Evolutionary conservation across 441 rosid genomes (phyloP).

Genomic region (Pelargonium fulgidum): DNA sequence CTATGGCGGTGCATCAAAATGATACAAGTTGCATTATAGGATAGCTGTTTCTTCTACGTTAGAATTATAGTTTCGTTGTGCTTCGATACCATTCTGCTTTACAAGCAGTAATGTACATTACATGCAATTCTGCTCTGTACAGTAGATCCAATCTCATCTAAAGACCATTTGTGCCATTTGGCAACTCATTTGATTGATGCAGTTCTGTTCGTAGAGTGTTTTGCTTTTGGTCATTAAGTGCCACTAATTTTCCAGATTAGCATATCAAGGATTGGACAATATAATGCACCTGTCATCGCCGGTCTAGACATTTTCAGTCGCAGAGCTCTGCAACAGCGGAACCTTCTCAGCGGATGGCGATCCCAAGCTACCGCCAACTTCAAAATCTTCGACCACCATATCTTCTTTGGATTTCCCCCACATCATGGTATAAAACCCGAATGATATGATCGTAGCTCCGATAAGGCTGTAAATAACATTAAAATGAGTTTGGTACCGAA

Average conservation of each 20-base stretch:
- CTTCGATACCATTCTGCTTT: too few relatives aligned
- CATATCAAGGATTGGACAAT: neutral
- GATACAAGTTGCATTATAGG: too few relatives aligned
- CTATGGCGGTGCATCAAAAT: too few relatives aligned
- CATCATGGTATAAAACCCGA: slow-evolving; percentile 70
- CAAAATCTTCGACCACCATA: slow-evolving; percentile 30
- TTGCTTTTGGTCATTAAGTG: slow-evolving; percentile 8
- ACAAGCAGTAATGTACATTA: too few relatives aligned
- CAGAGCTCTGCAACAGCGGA: slow-evolving; percentile 53
- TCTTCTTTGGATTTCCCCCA: slow-evolving; percentile 82
- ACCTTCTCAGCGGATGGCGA: slow-evolving; percentile 30
- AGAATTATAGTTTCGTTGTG: too few relatives aligned
- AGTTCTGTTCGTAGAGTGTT: too few relatives aligned
- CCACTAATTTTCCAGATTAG: too few relatives aligned
- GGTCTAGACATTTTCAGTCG: slow-evolving; percentile 19
- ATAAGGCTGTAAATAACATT: slow-evolving; percentile 34
- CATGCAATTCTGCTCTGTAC: too few relatives aligned
- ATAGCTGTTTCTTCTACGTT: too few relatives aligned
- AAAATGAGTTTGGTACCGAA: neutral
- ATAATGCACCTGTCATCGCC: neutral
- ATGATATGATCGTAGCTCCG: slow-evolving; percentile 60
- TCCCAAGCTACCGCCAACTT: slow-evolving; percentile 13
- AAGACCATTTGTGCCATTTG: too few relatives aligned
- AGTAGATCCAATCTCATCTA: too few relatives aligned
- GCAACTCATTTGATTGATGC: too few relatives aligned